Percentiles rank a stretch among this genome's conserved stretches.
phyloP scores from a whole-genome alignment of 257 asterid species.

The Capsicum baccatum region DNA sequence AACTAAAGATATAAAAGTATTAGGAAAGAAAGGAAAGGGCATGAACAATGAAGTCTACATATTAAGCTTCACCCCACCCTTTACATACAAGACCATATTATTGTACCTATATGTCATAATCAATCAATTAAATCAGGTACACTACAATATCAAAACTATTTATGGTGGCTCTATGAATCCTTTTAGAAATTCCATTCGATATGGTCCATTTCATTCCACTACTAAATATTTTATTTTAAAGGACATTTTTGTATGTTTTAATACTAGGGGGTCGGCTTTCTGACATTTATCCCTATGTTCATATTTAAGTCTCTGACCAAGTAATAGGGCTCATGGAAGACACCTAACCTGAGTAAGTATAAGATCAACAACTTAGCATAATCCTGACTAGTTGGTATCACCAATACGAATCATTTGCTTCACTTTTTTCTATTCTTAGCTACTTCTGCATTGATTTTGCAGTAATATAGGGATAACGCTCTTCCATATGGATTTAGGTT shows the following conservation, averaged over 20 bases:
- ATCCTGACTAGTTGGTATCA: slow-evolving; percentile 7
- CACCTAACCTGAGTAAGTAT: neutral
- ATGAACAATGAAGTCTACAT: neutral
- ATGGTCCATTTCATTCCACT: slow-evolving; percentile 8
- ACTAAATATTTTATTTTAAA: too few relatives aligned
- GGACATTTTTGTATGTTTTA: neutral
- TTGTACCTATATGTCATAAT: neutral
- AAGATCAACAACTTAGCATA: slow-evolving; percentile 18
- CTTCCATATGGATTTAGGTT: slow-evolving; percentile 8
- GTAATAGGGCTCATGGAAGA: neutral
- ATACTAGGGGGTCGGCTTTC: neutral
- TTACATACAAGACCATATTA: neutral
- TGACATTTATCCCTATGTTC: neutral
- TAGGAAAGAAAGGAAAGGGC: slow-evolving; percentile 4
- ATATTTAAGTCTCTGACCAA: neutral
- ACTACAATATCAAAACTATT: neutral
- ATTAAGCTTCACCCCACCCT: neutral
- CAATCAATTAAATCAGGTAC: neutral
- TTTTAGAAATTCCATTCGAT: neutral
- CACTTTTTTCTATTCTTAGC: slow-evolving; percentile 11
- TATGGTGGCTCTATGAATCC: neutral
- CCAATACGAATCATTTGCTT: neutral
- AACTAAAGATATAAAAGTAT: slow-evolving; percentile 4
- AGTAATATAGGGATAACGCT: neutral
- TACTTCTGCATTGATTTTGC: neutral